Percentiles rank a stretch among this genome's conserved stretches.
Conservation (phyloP, 2,329 filamentous ascomycete genomes). For the Ceratocystis ficicola region DNA sequence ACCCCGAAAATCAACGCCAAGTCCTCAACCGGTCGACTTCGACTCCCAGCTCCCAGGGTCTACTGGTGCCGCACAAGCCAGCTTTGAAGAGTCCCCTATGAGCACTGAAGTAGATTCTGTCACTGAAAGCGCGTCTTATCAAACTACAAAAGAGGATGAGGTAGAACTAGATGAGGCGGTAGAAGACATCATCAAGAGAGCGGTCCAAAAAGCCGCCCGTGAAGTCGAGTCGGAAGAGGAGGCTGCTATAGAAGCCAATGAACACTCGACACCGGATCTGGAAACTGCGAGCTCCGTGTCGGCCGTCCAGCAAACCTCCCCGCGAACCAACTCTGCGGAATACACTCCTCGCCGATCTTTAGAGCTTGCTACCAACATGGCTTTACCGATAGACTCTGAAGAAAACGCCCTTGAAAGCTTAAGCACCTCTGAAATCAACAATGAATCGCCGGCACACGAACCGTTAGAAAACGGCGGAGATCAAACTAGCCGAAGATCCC, state of each 20-base stretch:
- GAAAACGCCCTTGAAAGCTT: neutral
- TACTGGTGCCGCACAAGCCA: neutral
- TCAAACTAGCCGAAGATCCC: neutral
- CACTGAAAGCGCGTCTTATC: neutral
- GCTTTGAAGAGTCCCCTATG: neutral
- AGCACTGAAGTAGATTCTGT: neutral
- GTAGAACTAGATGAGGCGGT: neutral
- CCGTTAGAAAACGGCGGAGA: neutral
- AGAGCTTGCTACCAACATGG: neutral
- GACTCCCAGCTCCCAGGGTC: neutral
- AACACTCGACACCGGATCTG: neutral
- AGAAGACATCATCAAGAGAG: neutral
- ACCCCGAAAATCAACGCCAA: neutral
- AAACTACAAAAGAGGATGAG: neutral
- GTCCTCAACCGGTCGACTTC: neutral
- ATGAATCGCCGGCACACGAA: neutral
- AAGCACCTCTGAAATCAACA: neutral
- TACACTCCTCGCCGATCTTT: neutral
- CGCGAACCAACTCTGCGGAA: neutral
- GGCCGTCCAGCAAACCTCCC: neutral
- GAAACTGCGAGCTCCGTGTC: neutral
- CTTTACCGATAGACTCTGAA: neutral
- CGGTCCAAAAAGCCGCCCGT: neutral
- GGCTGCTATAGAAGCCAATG: neutral
- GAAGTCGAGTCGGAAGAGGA: neutral